Conservation (phyloP, 495 filamentous ascomycete genomes). For the Hapsidospora chrysogenum region DNA sequence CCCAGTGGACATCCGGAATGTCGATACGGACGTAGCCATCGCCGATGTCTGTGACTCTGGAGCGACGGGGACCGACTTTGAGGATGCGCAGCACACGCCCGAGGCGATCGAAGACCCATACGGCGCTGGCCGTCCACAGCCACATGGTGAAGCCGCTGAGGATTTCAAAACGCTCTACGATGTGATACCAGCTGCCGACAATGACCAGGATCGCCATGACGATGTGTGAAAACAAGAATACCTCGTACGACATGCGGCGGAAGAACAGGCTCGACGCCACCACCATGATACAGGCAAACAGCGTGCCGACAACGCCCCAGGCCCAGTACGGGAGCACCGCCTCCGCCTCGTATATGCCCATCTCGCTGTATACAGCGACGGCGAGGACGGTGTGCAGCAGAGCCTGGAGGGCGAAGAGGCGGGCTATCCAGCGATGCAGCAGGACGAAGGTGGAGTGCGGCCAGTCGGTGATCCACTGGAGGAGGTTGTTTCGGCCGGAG, state of each 20-base stretch:
- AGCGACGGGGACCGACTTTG: conserved; percentile 11
- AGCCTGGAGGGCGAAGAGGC: conserved; percentile 18
- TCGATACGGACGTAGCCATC: conserved; percentile 16
- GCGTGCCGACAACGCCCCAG: conserved; percentile 24
- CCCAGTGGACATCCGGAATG: conserved; percentile 16
- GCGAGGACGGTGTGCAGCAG: conserved; percentile 16
- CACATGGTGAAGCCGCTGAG: conserved; percentile 24
- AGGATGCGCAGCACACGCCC: conserved; percentile 13
- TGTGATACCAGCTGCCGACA: conserved; percentile 26
- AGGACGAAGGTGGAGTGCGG: conserved; percentile 25
- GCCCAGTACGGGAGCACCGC: conserved; percentile 14
- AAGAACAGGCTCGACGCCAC: conserved; percentile 10
- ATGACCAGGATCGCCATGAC: conserved; percentile 18
- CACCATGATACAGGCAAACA: conserved; percentile 7
- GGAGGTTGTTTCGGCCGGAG: conserved; percentile 24
- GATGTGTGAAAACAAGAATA: conserved; percentile 24
- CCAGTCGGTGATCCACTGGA: conserved; percentile 30
- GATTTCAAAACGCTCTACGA: conserved; percentile 8
- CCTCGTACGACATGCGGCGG: conserved; percentile 18
- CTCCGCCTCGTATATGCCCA: conserved; percentile 9
- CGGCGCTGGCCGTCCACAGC: conserved; percentile 21
- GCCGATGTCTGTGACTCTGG: conserved; percentile 16
- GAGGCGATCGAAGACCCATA: conserved; percentile 29
- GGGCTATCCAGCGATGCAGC: conserved; percentile 31
- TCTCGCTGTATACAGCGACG: conserved; percentile 7